Evolutionary conservation across 2,329 filamentous ascomycete species (phyloP).

Genomic region (Aspergillus arachidicola): DNA sequence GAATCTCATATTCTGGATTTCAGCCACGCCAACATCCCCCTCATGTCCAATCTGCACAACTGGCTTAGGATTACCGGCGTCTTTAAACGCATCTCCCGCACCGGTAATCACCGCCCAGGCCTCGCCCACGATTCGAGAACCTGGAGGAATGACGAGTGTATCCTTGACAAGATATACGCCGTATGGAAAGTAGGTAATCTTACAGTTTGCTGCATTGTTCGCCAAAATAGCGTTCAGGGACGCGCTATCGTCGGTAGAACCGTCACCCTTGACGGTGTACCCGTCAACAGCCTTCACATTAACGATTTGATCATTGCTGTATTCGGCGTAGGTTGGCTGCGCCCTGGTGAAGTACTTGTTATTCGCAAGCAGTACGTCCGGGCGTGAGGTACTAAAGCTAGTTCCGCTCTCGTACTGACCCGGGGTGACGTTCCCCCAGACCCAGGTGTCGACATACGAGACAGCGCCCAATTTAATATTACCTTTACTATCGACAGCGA

Average conservation of each 20-base stretch:
- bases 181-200: slow-evolving; percentile 36
- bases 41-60: slow-evolving; percentile 56
- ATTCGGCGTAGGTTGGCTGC: slow-evolving; percentile 50
- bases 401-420: slow-evolving; percentile 35
- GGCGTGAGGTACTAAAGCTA: slow-evolving; percentile 33
- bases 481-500: slow-evolving; percentile 32
- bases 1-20: slow-evolving; percentile 58
- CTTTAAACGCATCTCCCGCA: slow-evolving; percentile 50
- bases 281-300: slow-evolving; percentile 50
- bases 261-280: slow-evolving; percentile 47
- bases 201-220: slow-evolving; percentile 32
- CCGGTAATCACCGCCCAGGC: slow-evolving; percentile 56
- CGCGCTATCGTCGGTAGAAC: slow-evolving; percentile 42
- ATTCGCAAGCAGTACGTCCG: slow-evolving; percentile 34
- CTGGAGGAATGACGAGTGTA: slow-evolving; percentile 51
- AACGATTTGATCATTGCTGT: slow-evolving; percentile 44
- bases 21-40: slow-evolving; percentile 53
- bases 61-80: slow-evolving; percentile 48
- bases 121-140: slow-evolving; percentile 58
- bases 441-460: slow-evolving; percentile 32
- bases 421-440: slow-evolving; percentile 36
- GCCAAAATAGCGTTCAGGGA: slow-evolving; percentile 39
- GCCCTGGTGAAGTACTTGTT: slow-evolving; percentile 46
- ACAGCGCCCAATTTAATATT: slow-evolving; percentile 20
- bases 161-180: slow-evolving; percentile 47